Base-by-base conservation (phyloP, 1,284 basidiomycete species). In the Violaceomyces palustris region DNA sequence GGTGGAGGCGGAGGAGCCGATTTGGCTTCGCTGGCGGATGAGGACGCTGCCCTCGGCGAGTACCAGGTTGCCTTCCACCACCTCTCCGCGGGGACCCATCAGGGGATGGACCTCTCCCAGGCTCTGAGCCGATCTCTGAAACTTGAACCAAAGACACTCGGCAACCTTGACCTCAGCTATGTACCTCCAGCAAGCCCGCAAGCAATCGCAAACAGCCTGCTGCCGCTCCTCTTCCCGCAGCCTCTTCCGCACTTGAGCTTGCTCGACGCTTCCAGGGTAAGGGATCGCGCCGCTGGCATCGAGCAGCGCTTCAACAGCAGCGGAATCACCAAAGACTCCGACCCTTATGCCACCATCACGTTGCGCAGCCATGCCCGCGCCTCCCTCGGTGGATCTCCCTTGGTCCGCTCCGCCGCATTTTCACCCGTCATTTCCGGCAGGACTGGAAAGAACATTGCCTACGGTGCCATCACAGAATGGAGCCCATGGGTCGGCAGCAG, bases 221-320 rank as follows among this genome's bases (percentile, higher is more conserved):
- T 62, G 9, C 61, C 66, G 4, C 50, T 69, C 4, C 32, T 63
- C 2, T 69, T 69, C 41, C 45, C 54, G 10, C 46, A 65, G 25
- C 46, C 67, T 11, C 45, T 69, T n/a, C 67, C 67, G 3, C 53
- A 59, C 11, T 42, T 67, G 27, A 52, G 51, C 6, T 35, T 67
- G 29, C 35, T 67, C 23, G 48, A 67, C n/a, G 35, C 35, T 17
- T 21, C 33, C n/a, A 42, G 47, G 22, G 42, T 60, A 39, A 35
- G 34, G 25, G 43, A 45, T 14, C 46, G 45, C 18, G 51, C 42
- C 15, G 40, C 33, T 19, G 37, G 44, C 27, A 36, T 41, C 19
- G 45, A 50, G 18, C 35, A 22, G 35, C 41, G 37, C 15, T n/a
- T 15, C 9, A 33, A 39, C n/a, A n/a, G n/a, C n/a, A n/a, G n/a